Evolutionary conservation across 495 filamentous ascomycete species (phyloP), one percentile per base, ranked within the genome.

Genomic region (Bombardia bombarda): DNA sequence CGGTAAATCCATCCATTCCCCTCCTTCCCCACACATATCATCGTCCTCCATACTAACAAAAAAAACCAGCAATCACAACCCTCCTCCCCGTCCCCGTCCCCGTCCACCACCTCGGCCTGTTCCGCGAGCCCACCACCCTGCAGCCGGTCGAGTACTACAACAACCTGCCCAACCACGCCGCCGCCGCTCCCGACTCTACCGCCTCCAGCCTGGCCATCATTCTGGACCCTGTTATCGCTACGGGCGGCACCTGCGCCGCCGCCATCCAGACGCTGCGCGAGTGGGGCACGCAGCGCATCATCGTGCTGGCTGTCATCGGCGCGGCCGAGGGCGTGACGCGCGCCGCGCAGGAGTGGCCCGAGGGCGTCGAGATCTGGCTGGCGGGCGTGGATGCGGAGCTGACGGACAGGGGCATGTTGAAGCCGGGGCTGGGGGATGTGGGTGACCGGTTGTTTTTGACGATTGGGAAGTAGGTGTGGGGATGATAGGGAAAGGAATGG

Each of bases 131-230:
- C 23, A 74, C 77, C 46, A 85, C 84, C 26, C 80, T 95, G 21
- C 77, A 84, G 39, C 89, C 90, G 0, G 90, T 97, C 36, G 90
- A 97, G 68, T 97, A 97, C 75, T 97, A 97, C 73, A 97, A 87
- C 69, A 97, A 97, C 65, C 84, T 97, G 16, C 90, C 90, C 26
- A 84, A 86, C 62, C 79, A 87, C 55, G 40, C 60, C 23, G 43
- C 40, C n/a, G 23, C 44, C 41, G 45, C 18, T 53, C 38, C 43
- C 63, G 6, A 6, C 47, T 7, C 61, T 51, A 22, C 55, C 43
- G 53, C 60, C 38, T 61, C 77, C 2, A 72, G 77, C 20, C 69
- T 94, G 7, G 87, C 88, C 18, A 79, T 97, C 52, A 71, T 97
- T 14, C 72, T 95, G 1, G 90, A 97, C 62, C 90, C 90, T 2